Evolutionary conservation across 2,329 filamentous ascomycete genomes (phyloP).

Genomic region (Emmonsiellopsis sp.): DNA sequence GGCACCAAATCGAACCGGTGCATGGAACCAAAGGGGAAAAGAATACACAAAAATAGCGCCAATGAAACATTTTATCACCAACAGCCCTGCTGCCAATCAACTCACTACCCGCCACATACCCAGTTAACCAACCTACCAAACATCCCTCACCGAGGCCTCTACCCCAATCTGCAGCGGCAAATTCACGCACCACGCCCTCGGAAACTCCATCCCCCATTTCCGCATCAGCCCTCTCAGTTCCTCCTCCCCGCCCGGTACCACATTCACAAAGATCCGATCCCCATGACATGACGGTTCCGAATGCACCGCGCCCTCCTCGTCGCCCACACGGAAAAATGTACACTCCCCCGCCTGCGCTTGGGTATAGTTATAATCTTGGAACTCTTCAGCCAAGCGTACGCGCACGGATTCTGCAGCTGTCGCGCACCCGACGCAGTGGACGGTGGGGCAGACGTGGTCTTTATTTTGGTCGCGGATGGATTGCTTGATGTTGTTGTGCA

Average conservation of each 20-base stretch:
- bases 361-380: constrained; percentile 13
- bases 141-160: constrained; percentile 10
- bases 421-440: constrained; percentile 38
- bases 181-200: constrained; percentile 17
- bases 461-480: constrained; percentile 15
- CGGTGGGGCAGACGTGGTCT: constrained; percentile 32
- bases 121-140: background rate
- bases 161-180: constrained; percentile 10
- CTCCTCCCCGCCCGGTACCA: constrained; percentile 24
- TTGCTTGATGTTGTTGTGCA: constrained; percentile 22
- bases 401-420: constrained; percentile 34
- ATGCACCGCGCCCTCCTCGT: background rate
- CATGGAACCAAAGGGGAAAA: background rate
- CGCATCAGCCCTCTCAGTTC: constrained; percentile 22
- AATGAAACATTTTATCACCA: background rate
- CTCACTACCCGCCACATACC: background rate
- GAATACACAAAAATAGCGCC: background rate
- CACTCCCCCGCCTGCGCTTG: background rate
- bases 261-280: constrained; percentile 28
- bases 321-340: constrained; percentile 2
- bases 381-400: constrained; percentile 19
- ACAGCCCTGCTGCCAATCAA: background rate
- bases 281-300: constrained; percentile 6
- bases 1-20: background rate
- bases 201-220: constrained; percentile 24